Conservation (phyloP, 2,329 filamentous ascomycete genomes). For the Paecilomyces niveus region DNA sequence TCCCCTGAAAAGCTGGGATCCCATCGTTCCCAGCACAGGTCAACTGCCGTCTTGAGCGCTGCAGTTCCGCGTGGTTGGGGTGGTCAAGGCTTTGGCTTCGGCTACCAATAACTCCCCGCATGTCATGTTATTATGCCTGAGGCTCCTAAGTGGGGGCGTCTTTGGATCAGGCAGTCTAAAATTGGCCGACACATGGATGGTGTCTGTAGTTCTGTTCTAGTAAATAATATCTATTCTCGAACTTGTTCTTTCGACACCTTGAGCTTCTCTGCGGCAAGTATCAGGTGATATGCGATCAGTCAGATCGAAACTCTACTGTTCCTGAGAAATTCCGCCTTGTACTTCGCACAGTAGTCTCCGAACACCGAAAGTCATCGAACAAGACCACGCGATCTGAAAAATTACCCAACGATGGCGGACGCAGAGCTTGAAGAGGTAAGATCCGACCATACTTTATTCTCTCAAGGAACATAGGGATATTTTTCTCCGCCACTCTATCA, state of each 20-base stretch:
- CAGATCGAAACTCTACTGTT: not conserved
- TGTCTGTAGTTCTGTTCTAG: not conserved
- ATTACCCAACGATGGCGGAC: constrained; percentile 50
- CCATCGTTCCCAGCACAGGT: not conserved
- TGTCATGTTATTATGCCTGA: constrained; percentile 1
- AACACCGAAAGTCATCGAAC: not conserved
- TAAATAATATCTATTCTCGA: not conserved
- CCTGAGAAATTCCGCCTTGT: not conserved
- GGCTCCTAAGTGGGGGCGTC: constrained; percentile 5
- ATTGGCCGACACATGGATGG: not conserved
- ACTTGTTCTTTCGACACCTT: not conserved
- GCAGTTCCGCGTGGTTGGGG: not conserved
- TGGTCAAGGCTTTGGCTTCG: not conserved
- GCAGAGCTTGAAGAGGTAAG: constrained; percentile 57
- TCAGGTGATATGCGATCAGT: not conserved
- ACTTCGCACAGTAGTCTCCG: not conserved
- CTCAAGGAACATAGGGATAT: too few species aligned
- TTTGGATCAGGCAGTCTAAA: not conserved
- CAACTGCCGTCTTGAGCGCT: not conserved
- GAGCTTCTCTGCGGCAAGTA: not conserved
- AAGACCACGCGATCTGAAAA: not conserved
- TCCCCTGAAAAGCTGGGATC: not conserved
- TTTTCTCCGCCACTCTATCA: not conserved
- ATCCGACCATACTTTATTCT: not conserved
- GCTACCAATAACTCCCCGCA: not conserved